Evolutionary conservation across 805 yeast genomes (phyloP).

Genomic region (Priceomyces carsonii): DNA sequence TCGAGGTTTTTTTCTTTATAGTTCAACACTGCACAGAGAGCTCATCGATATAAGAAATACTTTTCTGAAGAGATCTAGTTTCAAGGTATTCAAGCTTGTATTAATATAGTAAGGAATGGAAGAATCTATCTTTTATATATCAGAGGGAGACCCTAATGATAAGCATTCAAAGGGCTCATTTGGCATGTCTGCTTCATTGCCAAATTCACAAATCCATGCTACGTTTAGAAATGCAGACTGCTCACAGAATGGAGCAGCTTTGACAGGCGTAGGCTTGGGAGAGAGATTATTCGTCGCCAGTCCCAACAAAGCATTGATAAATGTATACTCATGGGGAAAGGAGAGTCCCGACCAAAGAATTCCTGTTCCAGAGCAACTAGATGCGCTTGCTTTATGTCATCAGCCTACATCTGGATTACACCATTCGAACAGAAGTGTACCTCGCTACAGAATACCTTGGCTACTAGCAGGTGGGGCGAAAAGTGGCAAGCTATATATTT

Average conservation of each 20-base stretch:
- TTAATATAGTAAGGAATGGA: constrained; percentile 36
- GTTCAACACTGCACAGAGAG: constrained; percentile 2
- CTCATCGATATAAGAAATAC: constrained; percentile 8
- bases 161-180: constrained; percentile 45
- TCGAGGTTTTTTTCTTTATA: background rate
- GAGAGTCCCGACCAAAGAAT: constrained; percentile 76
- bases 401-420: constrained; percentile 17
- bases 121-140: constrained; percentile 49
- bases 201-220: constrained; percentile 48
- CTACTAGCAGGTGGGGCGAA: constrained; percentile 71
- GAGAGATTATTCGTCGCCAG: constrained; percentile 64
- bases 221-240: constrained; percentile 56
- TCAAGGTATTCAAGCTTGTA: background rate
- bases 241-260: constrained; percentile 44
- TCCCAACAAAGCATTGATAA: constrained; percentile 69
- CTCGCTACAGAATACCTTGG: constrained; percentile 57
- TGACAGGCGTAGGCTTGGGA: constrained; percentile 48
- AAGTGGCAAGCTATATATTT: constrained; percentile 76
- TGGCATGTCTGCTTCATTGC: constrained; percentile 44
- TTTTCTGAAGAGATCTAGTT: too few relatives aligned
- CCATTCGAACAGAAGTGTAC: constrained; percentile 19
- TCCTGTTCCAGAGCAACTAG: constrained; percentile 79
- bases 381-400: constrained; percentile 52
- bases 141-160: constrained; percentile 45
- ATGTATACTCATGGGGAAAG: constrained; percentile 70